These are phyloP conservation scores for Beverwykella pulmonaria DNA, from an alignment of 495 filamentous ascomycete genomes.

Conservation along the genomic window DNA sequence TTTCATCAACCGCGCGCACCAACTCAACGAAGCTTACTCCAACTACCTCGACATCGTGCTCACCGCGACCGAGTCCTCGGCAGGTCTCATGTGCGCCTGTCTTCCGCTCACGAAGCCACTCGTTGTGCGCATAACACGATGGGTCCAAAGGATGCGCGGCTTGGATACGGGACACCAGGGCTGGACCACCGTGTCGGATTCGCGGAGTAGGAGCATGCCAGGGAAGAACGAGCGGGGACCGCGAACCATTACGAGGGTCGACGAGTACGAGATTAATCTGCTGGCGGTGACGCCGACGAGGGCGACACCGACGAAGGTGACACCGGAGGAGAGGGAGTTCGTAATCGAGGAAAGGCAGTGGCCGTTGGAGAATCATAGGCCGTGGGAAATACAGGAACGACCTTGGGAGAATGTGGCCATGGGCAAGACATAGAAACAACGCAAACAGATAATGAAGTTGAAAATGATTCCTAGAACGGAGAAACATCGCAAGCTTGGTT, in stretches of 20 bases:
- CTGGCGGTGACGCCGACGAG: neutral
- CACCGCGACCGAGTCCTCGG: conserved; percentile 4
- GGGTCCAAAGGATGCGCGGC: neutral
- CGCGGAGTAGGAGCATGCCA: neutral
- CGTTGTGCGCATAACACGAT: neutral
- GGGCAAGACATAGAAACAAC: too few species aligned
- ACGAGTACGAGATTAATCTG: neutral
- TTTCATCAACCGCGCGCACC: conserved; percentile 1
- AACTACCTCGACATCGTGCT: conserved; percentile 9
- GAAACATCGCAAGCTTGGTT: too few species aligned
- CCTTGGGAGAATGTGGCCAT: too few species aligned
- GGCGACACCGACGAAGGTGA: too few species aligned
- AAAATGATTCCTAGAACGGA: too few species aligned
- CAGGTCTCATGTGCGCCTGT: conserved; percentile 4
- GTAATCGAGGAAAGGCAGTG: neutral
- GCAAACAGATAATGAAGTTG: too few species aligned
- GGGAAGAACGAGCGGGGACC: neutral
- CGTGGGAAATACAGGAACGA: too few species aligned
- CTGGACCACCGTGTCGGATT: neutral
- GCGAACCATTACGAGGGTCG: neutral
- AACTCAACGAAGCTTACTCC: conserved; percentile 11
- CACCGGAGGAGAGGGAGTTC: neutral
- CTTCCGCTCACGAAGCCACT: conserved; percentile 7
- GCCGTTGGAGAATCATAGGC: too few species aligned
- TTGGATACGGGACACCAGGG: conserved; percentile 1